Conservation (phyloP, 1,284 basidiomycete species). For the Microstroma glucosiphilum region DNA sequence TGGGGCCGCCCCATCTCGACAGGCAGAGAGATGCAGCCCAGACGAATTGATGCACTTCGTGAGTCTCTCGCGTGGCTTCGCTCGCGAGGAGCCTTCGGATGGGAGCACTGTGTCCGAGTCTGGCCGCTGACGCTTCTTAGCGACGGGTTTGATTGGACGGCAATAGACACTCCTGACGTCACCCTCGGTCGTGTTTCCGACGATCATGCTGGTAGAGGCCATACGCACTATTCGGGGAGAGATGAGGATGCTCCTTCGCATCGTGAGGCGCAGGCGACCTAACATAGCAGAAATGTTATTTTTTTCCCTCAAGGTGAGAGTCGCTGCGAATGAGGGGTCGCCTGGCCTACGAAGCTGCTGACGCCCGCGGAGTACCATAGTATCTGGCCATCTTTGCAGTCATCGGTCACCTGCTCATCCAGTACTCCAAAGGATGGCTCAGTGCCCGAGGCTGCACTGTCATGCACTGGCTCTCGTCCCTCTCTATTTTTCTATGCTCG, state of each 20-base stretch:
- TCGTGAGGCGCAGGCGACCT: constrained; percentile 1
- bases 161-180: too few species aligned
- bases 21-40: too few species aligned
- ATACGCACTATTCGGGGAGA: constrained; percentile 10
- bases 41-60: too few species aligned
- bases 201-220: constrained; percentile 8
- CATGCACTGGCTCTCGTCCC: not conserved
- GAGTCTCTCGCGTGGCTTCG: too few species aligned
- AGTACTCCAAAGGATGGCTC: not conserved
- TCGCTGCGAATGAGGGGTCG: not conserved
- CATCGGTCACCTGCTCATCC: not conserved
- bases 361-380: not conserved
- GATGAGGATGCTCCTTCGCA: constrained; percentile 9
- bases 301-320: constrained; percentile 9
- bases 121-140: too few species aligned
- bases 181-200: not conserved
- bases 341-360: not conserved
- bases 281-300: constrained; percentile 12
- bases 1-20: too few species aligned
- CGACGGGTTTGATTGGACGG: too few species aligned
- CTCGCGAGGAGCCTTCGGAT: too few species aligned
- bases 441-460: not conserved
- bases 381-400: not conserved
- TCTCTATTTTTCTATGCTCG: not conserved
- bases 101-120: too few species aligned